Base-by-base conservation (phyloP, 768 basidiomycete species). In the Tylopilus cervinicoccineus region DNA sequence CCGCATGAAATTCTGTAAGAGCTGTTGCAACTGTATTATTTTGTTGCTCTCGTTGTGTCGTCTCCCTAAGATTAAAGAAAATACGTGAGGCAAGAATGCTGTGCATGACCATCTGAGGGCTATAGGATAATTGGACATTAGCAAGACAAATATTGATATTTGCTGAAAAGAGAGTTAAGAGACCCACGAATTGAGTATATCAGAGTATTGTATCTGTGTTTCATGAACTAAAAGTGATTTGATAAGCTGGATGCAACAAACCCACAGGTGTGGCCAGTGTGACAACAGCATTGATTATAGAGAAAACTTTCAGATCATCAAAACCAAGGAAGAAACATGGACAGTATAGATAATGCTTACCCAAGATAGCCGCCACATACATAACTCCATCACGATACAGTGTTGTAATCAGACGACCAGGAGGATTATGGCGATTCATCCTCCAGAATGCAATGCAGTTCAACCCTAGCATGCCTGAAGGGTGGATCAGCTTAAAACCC, bases 41-140 rank as follows among this genome's bases (percentile, higher is more conserved):
- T 9, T 5, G 2, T 39, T 52, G 28, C 37, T 50, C 50, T 45
- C 12, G 37, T 38, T n/a, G 57, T 14, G 19, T 27, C 8, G 59
- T 58, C 41, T 60, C 52, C 40, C 48, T 54, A 24, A 60, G 59
- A 41, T 60, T 58, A 23, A 60, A 60, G 38, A 60, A 59, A 28
- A 60, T 52, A 3, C 59, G 59, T n/a, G 59, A 61, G 6, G 59
- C 48, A 45, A 61, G 59, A 26, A 61, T 51, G 17, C 60, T 61
- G 22, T 61, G 59, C 43, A 50, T 46, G 20, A 50, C 60, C 40
- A 61, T 28, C 27, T 61, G 59, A 28, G 51, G 56, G 31, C 59
- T 61, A 12, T 8, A 12, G 33, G 28, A 33, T 24, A 38, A n/a
- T 6, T 20, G 12, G 17, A 33, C 1, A 19, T 54, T 36, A 54